Evolutionary conservation across 345 rosid genomes (phyloP).

Genomic region (Citrus sp.): DNA sequence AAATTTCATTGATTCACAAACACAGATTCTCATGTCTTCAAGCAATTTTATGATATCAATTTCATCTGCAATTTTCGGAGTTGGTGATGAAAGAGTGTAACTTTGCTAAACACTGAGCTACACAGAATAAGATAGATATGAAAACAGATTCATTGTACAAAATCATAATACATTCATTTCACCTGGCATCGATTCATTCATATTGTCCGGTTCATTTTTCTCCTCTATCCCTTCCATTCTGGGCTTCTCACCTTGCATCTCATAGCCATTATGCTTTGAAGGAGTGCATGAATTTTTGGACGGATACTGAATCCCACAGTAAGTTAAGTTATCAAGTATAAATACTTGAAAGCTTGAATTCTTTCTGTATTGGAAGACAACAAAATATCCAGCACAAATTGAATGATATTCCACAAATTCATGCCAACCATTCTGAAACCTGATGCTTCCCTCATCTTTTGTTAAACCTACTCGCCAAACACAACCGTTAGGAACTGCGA

Average conservation of each 20-base stretch:
- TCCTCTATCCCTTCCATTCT: conserved; percentile 13
- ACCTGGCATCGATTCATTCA: conserved; percentile 6
- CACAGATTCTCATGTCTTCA: conserved; percentile 5
- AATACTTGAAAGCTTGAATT: conserved; percentile 31
- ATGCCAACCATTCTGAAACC: conserved; percentile 46
- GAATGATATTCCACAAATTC: conserved; percentile 33
- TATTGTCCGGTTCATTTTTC: neutral
- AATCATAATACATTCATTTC: neutral
- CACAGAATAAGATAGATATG: neutral
- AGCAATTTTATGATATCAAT: neutral
- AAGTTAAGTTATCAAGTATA: conserved; percentile 27
- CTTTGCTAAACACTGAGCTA: neutral
- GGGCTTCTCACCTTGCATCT: conserved; percentile 9
- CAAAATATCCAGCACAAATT: conserved; percentile 25
- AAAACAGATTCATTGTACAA: neutral
- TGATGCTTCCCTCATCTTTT: conserved; percentile 19
- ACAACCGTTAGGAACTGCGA: conserved; percentile 32
- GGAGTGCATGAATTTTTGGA: conserved; percentile 4
- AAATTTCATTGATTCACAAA: neutral
- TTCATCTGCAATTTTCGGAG: neutral
- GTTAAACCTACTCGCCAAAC: conserved; percentile 36
- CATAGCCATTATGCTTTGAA: neutral
- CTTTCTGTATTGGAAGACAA: conserved; percentile 38
- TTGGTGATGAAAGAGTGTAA: neutral
- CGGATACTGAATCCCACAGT: conserved; percentile 35